Conservation (phyloP, 169 alveolate genomes). For the Babesia ovis region DNA sequence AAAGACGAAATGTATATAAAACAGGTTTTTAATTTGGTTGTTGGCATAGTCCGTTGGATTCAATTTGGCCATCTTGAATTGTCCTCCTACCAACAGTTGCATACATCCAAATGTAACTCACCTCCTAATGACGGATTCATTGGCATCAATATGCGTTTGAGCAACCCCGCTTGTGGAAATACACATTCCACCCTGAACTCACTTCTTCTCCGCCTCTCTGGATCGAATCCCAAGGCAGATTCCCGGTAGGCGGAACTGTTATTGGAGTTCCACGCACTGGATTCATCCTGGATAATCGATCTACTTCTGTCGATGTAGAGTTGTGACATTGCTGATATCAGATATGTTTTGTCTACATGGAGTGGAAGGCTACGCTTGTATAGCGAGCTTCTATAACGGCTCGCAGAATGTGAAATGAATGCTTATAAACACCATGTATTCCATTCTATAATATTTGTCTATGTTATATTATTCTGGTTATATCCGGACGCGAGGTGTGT, state of each 20-base stretch:
- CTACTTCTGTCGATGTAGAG: conserved; percentile 5
- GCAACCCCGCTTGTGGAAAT: conserved; percentile 47
- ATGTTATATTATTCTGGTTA: neutral
- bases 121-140: conserved; percentile 56
- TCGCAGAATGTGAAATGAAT: conserved; percentile 28
- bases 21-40: conserved; percentile 42
- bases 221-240: neutral
- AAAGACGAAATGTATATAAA: conserved; percentile 59
- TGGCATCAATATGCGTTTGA: conserved; percentile 50
- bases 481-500: conserved; percentile 15
- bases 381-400: neutral
- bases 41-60: conserved; percentile 15
- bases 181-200: conserved; percentile 55
- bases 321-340: conserved; percentile 11
- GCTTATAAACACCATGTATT: neutral
- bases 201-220: neutral
- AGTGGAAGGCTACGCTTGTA: conserved; percentile 5
- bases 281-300: conserved; percentile 11
- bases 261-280: neutral
- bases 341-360: neutral
- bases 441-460: neutral
- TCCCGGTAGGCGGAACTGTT: conserved; percentile 17
- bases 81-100: conserved; percentile 32
- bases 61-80: conserved; percentile 6
- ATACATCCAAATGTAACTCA: neutral